Base-by-base conservation (phyloP, 1,284 basidiomycete genomes). In the Inonotus hispidus region DNA sequence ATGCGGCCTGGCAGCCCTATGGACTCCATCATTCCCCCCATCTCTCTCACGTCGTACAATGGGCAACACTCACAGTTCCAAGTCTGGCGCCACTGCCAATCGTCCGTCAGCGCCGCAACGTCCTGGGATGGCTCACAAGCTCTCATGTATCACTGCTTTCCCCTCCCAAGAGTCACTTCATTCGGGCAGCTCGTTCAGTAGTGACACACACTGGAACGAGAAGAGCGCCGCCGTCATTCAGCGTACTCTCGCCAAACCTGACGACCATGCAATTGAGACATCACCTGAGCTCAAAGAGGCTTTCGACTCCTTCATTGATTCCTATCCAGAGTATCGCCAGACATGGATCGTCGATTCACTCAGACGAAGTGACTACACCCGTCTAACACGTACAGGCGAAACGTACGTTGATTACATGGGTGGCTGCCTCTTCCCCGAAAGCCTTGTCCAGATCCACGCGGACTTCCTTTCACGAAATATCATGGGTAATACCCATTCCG, bases 341-440 rank as follows among this genome's bases (percentile, higher is more conserved):
- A 77, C 76, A 5, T 74, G 73, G 70, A 72, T 72, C 59, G 71
- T 92, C 59, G 89, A 92, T 68, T 79, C 82, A 0, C 80, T 92
- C 35, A 81, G 90, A 53, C 77, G 80, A 64, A 83, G 79, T n/a
- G 88, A 92, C 70, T 90, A 84, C 67, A 68, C 79, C 6, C 74
- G 89, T 56, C 77, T 91, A 43, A 83, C 85, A 63, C 78, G 76
- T 16, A 72, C 74, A 19, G 81, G 80, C 1, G 87, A 90, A 73
- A 85, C 84, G 3, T 92, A 92, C 65, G 84, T 91, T 59, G 90
- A 92, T 69, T 92, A 89, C 66, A 92, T 91, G 86, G 90, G 90
- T 41, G 90, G 87, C 37, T 82, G 82, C 58, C 68, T 91, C 37
- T 90, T 90, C 67, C 89, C 90, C 16, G 87, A 88, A 66, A 87